A percentile compares a stretch with the other conserved stretches of the same genome.
Conservation (phyloP, 2,329 filamentous ascomycete genomes). For the Botryosphaeria dothidea region DNA sequence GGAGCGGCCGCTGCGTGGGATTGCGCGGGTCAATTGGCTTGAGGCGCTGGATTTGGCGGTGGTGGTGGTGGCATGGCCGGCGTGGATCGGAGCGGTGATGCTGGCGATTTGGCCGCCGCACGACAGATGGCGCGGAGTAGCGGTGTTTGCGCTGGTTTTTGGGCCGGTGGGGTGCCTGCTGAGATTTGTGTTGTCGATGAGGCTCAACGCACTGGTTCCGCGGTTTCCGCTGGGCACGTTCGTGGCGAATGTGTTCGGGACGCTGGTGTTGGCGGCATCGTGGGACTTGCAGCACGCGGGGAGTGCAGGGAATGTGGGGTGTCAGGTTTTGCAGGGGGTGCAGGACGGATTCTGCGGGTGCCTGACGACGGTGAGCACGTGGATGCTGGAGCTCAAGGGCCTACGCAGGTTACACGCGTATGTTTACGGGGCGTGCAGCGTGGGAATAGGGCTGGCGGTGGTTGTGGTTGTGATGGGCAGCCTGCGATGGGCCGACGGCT, state of each 20-base stretch:
- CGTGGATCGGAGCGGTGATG: slow-evolving; percentile 76
- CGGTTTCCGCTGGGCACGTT: slow-evolving; percentile 87
- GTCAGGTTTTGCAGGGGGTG: slow-evolving; percentile 44
- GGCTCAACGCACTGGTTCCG: slow-evolving; percentile 65
- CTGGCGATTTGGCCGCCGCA: slow-evolving; percentile 68
- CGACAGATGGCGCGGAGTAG: slow-evolving; percentile 72
- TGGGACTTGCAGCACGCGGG: slow-evolving; percentile 72
- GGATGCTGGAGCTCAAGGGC: slow-evolving; percentile 45
- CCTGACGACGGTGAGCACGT: slow-evolving; percentile 51
- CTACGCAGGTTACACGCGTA: slow-evolving; percentile 60
- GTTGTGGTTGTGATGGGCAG: slow-evolving; percentile 74
- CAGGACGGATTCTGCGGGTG: slow-evolving; percentile 51
- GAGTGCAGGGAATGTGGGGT: slow-evolving; percentile 34
- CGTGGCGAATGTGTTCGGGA: slow-evolving; percentile 75
- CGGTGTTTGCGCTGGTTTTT: slow-evolving; percentile 76
- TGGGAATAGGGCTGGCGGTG: slow-evolving; percentile 58
- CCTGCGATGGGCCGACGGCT: slow-evolving; percentile 58
- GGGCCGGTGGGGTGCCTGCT: slow-evolving; percentile 76
- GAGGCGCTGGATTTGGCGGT: slow-evolving; percentile 62
- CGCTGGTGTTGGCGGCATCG: slow-evolving; percentile 70
- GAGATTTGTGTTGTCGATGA: slow-evolving; percentile 70
- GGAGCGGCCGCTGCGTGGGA: slow-evolving; percentile 57
- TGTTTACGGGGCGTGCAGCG: slow-evolving; percentile 65
- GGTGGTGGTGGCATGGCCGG: slow-evolving; percentile 68
- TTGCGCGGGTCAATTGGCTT: slow-evolving; percentile 35